A percentile compares a stretch with the other conserved stretches of the same genome.
Evolutionary conservation across 2,329 filamentous ascomycete genomes (phyloP).

Genomic region (Botrytis squamosa): DNA sequence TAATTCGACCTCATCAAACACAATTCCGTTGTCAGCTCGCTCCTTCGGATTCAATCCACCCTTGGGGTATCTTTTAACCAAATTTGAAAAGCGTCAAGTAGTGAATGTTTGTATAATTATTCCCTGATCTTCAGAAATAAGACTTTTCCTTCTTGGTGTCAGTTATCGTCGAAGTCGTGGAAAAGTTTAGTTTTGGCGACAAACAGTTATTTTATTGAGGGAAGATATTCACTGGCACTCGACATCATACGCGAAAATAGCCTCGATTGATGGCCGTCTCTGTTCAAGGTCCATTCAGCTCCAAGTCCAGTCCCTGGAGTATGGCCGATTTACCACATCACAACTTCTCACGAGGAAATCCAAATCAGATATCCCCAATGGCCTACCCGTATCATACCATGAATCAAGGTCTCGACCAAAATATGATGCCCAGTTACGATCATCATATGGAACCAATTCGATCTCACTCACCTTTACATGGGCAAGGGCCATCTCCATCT

Average conservation of each 20-base stretch:
- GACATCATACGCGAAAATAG: conserved; percentile 21
- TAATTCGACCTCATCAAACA: conserved; percentile 10
- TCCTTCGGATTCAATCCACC: conserved; percentile 15
- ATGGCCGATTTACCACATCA: conserved; percentile 33
- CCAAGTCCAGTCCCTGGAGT: conserved; percentile 38
- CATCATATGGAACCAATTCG: conserved; percentile 31
- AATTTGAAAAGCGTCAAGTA: conserved; percentile 16
- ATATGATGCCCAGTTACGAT: conserved; percentile 36
- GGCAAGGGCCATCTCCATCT: conserved; percentile 29
- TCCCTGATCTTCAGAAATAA: not conserved
- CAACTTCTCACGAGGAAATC: conserved; percentile 31
- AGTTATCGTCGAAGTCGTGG: not conserved
- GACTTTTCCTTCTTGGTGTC: not conserved
- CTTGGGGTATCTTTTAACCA: not conserved
- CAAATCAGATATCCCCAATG: conserved; percentile 32
- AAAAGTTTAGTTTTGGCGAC: not conserved
- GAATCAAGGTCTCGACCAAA: conserved; percentile 32
- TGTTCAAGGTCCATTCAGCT: conserved; percentile 35
- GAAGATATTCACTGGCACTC: conserved; percentile 25
- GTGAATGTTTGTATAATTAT: conserved; percentile 16
- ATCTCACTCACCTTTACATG: conserved; percentile 28
- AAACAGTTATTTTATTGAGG: not conserved
- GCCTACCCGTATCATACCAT: conserved; percentile 37
- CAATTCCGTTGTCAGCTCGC: conserved; percentile 13
- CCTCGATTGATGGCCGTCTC: conserved; percentile 40